phyloP scores from a whole-genome alignment of 495 filamentous ascomycete species.

The Pseudevernia furfuracea region DNA sequence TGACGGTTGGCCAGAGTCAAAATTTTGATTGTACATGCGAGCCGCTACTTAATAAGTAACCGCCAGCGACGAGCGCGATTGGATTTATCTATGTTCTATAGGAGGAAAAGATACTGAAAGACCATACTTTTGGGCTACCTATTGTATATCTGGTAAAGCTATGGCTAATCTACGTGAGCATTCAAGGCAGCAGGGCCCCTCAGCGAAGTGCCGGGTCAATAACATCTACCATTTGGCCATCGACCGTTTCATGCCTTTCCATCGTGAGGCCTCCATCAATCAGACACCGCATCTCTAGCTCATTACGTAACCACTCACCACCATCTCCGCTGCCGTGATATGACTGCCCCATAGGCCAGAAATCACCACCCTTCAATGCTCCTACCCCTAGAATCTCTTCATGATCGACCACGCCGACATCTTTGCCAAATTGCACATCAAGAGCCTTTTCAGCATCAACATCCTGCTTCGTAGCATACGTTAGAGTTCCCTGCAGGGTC shows the following conservation, averaged over 20 bases:
- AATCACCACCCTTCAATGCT: neutral
- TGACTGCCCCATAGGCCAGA: constrained; percentile 12
- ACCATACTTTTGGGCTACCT: neutral
- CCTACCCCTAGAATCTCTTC: neutral
- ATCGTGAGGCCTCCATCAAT: constrained; percentile 18
- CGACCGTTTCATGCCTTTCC: neutral
- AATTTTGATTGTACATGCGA: neutral
- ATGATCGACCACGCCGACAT: neutral
- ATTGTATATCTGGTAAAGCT: neutral
- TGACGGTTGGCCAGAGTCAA: neutral
- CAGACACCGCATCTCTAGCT: constrained; percentile 20
- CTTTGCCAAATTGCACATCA: constrained; percentile 12
- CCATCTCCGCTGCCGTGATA: neutral
- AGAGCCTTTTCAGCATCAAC: constrained; percentile 14
- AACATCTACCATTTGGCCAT: constrained; percentile 10
- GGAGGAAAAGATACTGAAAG: neutral
- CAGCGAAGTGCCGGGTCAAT: constrained; percentile 22
- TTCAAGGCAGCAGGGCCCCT: neutral
- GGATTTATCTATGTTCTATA: neutral
- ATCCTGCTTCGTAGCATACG: constrained; percentile 12
- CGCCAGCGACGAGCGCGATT: neutral
- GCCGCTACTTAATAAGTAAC: no score
- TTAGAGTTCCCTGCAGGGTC: constrained; percentile 7
- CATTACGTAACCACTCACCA: constrained; percentile 20
- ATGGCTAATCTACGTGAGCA: neutral